Evolutionary conservation across 352 stramenopile genomes (phyloP).

Genomic region (Phytophthora citrophthora): DNA sequence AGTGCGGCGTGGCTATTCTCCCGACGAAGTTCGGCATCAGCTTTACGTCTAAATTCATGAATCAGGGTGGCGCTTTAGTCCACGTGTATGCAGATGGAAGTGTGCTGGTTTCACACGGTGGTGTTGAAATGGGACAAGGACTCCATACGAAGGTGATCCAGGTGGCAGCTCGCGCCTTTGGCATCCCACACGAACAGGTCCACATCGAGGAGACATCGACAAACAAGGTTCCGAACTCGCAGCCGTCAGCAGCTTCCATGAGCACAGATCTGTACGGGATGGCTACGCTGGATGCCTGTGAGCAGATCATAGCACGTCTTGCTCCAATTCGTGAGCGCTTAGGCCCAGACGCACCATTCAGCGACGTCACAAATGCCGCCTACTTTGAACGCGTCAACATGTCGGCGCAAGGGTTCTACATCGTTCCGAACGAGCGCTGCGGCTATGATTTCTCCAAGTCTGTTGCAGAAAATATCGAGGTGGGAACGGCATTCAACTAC

Average conservation of each 20-base stretch:
- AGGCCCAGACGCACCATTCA: conserved; percentile 74
- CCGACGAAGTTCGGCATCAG: conserved; percentile 96
- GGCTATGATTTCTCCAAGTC: conserved; percentile 93
- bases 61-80: conserved; percentile 95
- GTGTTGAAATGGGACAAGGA: conserved; percentile 98
- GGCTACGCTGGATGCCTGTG: conserved; percentile 95
- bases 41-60: conserved; percentile 98
- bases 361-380: conserved; percentile 85
- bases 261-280: conserved; percentile 97
- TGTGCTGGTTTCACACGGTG: conserved; percentile 95
- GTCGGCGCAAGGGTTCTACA: conserved; percentile 96
- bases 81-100: conserved; percentile 97
- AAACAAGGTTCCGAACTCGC: conserved; percentile 95
- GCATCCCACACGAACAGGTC: conserved; percentile 91
- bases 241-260: conserved; percentile 95
- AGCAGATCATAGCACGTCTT: conserved; percentile 94
- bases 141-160: conserved; percentile 96
- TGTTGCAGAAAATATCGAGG: conserved; percentile 89
- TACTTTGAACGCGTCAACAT: conserved; percentile 95
- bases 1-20: conserved; percentile 89
- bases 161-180: conserved; percentile 91
- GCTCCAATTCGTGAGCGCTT: conserved; percentile 85
- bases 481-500: conserved; percentile 94
- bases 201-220: conserved; percentile 96
- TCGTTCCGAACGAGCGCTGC: conserved; percentile 90